phyloP scores from a whole-genome alignment of 805 yeast genomes.

The Yarrowia sp. region DNA sequence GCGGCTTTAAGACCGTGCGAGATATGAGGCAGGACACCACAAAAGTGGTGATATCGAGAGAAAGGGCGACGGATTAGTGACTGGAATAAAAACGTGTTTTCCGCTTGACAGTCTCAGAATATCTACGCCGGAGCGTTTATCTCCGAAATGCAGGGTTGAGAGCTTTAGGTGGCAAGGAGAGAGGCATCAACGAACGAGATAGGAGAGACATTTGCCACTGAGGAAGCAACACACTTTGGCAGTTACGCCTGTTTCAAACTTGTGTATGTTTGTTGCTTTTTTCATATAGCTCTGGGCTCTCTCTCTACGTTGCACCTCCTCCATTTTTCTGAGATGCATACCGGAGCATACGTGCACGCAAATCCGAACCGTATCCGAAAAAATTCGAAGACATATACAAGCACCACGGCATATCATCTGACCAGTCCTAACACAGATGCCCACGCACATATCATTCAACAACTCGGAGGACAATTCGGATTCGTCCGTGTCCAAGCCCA shows the following conservation, averaged over 20 bases:
- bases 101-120: too few relatives aligned
- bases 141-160: background rate
- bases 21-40: background rate
- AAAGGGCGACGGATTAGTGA: too few relatives aligned
- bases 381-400: background rate
- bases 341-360: background rate
- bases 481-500: slow-evolving; percentile 15
- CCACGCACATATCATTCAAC: slow-evolving; percentile 16
- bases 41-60: background rate
- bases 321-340: background rate
- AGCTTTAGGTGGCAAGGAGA: background rate
- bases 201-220: background rate
- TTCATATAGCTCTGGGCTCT: too few relatives aligned
- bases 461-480: slow-evolving; percentile 18
- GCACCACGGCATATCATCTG: too few relatives aligned
- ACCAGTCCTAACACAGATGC: slow-evolving; percentile 2
- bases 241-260: too few relatives aligned
- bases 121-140: background rate
- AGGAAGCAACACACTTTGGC: too few relatives aligned
- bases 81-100: too few relatives aligned
- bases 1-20: background rate
- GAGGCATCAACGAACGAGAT: too few relatives aligned
- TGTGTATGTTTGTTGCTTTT: too few relatives aligned
- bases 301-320: too few relatives aligned
- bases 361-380: slow-evolving; percentile 15